Base-by-base conservation (phyloP, 2,329 filamentous ascomycete genomes). In the Penicillium sp. region DNA sequence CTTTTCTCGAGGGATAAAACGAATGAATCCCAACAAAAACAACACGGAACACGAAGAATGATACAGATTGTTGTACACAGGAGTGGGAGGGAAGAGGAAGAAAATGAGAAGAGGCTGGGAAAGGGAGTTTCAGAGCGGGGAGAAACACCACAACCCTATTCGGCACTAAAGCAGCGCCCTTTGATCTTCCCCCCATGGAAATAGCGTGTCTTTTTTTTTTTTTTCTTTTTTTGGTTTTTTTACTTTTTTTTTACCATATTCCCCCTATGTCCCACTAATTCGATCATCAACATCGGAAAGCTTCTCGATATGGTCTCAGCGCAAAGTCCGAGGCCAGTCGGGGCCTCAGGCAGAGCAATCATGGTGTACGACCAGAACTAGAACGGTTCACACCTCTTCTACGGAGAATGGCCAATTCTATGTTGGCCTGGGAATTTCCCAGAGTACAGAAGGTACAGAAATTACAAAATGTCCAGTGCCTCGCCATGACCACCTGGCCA, bases 1-100 rank as follows among this genome's bases (percentile, higher is more conserved):
- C 42, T 50, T 6, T 48, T 45, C 28, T 29, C 44, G 22, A 23
- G 6, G 25, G 25, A 11, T 25, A 12, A 35, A 37, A 37, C 36
- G 45, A 61, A 59, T 45, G 59, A 61, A 41, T 51, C 47, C 45
- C 18, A 41, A 48, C 28, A 42, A 46, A 37, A 38, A 41, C 29
- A 44, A 41, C 28, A 47, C 38, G 39, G 43, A 28, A 44, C 26
- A 45, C 35, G 26, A 44, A 41, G 32, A 50, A 40, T 11, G 43
- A 47, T 41, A 51, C 33, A 45, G 37, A 31, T 36, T 51, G 50
- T 53, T 53, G 44, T 53, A 53, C 50, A 53, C 34, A 35, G 31
- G 30, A 48, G 39, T 37, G 37, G 41, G 48, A 47, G 41, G 31
- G 37, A 39, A 50, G 38, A 43, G 42, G 44, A 18, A 35, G 32